phyloP scores from a whole-genome alignment of 2,329 filamentous ascomycete genomes.

The Beauveria brongniartii region DNA sequence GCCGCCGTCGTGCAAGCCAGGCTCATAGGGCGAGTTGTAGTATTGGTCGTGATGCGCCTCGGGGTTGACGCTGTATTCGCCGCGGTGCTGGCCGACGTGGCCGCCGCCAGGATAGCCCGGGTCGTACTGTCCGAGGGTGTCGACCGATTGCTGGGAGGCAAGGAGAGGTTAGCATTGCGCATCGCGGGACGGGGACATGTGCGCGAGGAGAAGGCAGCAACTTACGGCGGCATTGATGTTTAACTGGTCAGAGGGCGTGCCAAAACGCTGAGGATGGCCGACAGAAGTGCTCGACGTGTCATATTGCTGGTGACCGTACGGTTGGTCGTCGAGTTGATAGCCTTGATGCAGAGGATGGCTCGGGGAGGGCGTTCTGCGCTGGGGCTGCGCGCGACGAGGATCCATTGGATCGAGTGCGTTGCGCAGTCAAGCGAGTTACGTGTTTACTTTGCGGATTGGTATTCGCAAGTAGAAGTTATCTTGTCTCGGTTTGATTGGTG shows the following conservation, averaged over 20 bases:
- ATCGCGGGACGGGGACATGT: background rate
- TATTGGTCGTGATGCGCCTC: slow-evolving; percentile 62
- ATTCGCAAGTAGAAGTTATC: too few species aligned
- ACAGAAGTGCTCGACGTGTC: slow-evolving; percentile 18
- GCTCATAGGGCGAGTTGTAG: slow-evolving; percentile 75
- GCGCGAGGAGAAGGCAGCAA: slow-evolving; percentile 15
- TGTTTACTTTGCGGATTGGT: too few species aligned
- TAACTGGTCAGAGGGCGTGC: slow-evolving; percentile 65
- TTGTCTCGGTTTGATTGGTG: too few species aligned
- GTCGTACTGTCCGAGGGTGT: slow-evolving; percentile 20
- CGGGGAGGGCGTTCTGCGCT: slow-evolving; percentile 63
- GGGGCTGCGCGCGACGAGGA: slow-evolving; percentile 28
- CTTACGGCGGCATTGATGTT: slow-evolving; percentile 78
- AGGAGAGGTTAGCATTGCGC: background rate
- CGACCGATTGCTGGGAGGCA: slow-evolving; percentile 40
- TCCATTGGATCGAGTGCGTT: slow-evolving; percentile 3
- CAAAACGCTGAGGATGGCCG: slow-evolving; percentile 27
- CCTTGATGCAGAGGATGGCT: slow-evolving; percentile 63
- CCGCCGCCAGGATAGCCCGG: background rate
- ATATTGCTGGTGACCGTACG: slow-evolving; percentile 44
- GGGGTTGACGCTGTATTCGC: slow-evolving; percentile 37
- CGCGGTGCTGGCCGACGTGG: slow-evolving; percentile 23
- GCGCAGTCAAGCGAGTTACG: background rate
- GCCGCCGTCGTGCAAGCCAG: slow-evolving; percentile 51
- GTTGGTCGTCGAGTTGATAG: slow-evolving; percentile 77